Evolutionary conservation across 1,139 yeast species (phyloP), one percentile per base, ranked within the genome.

Genomic region (Saccharomycopsis crataegensis): DNA sequence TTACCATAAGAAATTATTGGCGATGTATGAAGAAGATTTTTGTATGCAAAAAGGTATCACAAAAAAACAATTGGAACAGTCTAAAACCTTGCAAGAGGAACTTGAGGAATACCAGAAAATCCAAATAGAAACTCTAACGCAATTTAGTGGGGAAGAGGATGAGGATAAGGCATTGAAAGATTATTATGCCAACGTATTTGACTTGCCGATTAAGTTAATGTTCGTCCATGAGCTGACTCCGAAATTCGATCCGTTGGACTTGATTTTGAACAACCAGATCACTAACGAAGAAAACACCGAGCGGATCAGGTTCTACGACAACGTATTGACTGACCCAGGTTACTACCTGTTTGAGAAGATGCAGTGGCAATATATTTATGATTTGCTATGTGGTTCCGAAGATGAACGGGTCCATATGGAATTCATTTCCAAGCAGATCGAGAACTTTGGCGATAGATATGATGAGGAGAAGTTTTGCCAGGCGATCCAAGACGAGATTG

Each of bases 141-240:
- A 33, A 40, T 54, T 54, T 32, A 42, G 37, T 31, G 40, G 44
- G 5, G 47, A 52, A 32, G 16, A 41, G 36, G 55, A 52, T 31
- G 34, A 22, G 8, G 14, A 41, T 22, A 16, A 44, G 16, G 50
- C 54, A 9, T 16, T 49, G 46, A 49, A 46, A 28, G 57, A 55
- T 12, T 55, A 34, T 46, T 53, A 45, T 32, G 51, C 54, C 8
- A 43, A 50, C 9, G 55, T 48, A 1, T 48, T 52, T 31, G 57
- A 49, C 31, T 14, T 49, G 46, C 41, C 43, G 36, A 42, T 53
- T 6, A 49, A 50, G 17, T 40, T 56, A 3, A 48, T 54, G 54
- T 56, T 56, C 40, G 47, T 56, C 4, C 59, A 56, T 38, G 56
- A 51, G 31, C 47, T 51, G 8, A 49, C 57, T 7, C 59, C 59